Base-by-base conservation (phyloP, 208 protist genomes). In the Leishmania turanica region DNA sequence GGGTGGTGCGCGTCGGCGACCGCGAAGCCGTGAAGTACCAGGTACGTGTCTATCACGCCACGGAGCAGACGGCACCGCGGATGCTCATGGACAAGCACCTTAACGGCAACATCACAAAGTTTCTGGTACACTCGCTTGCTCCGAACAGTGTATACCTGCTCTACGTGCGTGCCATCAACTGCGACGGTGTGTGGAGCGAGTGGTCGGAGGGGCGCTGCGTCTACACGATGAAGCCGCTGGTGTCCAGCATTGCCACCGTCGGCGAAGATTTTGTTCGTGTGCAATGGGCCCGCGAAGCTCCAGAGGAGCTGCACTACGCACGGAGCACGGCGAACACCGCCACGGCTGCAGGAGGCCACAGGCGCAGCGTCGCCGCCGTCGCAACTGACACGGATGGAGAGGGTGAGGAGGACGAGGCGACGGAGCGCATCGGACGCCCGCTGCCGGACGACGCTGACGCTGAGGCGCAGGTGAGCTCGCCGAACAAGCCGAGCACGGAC, bases 191-290 rank as follows among this genome's bases (percentile, higher is more conserved):
- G 81, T 98, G 95, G 94, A 93, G 95, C 45, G 81, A 90, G 72
- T 98, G 96, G 95, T 96, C 93, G 9, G 89, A 91, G 85, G 88
- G 94, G 66, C 89, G 89, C 42, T 90, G 88, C 79, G 79, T 98
- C 15, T 92, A 93, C 87, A 98, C 96, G 19, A 96, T 98, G 92
- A 91, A 92, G 84, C 89, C 90, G n/a, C 78, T 98, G 7, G 51
- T 77, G 54, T 65, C 75, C 49, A 87, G 85, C 60, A 87, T 96
- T 42, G 84, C 84, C 47, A 92, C 93, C 11, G 89, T 96, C 40
- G 96, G 96, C 15, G 96, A 98, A 82, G 92, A 96, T 78, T 98
- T 94, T 83, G 83, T 97, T 64, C 92, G 91, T 27, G 47, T 97
- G 37, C 70, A 72, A 70, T 98, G 96, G 96, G 64, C 77, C 45